Evolutionary conservation across 2,329 filamentous ascomycete species (phyloP).

Genomic region (Colletotrichum sp.): DNA sequence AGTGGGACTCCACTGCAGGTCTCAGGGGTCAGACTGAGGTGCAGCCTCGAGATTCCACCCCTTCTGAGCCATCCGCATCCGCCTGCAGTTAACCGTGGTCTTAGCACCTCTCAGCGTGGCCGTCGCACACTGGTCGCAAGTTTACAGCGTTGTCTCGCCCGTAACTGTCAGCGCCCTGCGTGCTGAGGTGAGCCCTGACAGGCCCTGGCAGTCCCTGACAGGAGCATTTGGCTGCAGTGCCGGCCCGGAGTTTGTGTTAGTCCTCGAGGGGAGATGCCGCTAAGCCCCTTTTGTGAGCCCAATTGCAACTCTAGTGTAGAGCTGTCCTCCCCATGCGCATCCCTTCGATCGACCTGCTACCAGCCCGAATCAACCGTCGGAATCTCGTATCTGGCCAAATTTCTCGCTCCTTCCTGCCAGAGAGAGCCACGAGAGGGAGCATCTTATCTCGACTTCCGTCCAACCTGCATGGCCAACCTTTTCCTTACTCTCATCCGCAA

Average conservation of each 20-base stretch:
- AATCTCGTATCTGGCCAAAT: slow-evolving; percentile 21
- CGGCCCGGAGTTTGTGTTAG: neutral
- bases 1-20: slow-evolving; percentile 3
- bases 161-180: slow-evolving; percentile 1
- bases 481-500: neutral
- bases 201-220: slow-evolving; percentile 1
- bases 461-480: neutral
- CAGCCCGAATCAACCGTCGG: neutral
- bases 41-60: neutral
- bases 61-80: neutral
- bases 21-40: neutral
- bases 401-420: slow-evolving; percentile 10
- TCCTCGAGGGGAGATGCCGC: slow-evolving; percentile 6
- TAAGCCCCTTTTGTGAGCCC: slow-evolving; percentile 17
- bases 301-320: slow-evolving; percentile 12
- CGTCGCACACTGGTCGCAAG: neutral
- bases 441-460: neutral
- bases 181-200: neutral
- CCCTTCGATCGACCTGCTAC: slow-evolving; percentile 14
- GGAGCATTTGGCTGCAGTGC: neutral
- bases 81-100: neutral
- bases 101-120: neutral
- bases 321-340: slow-evolving; percentile 19
- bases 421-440: slow-evolving; percentile 7
- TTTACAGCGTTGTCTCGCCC: slow-evolving; percentile 7